Base-by-base conservation (phyloP, 2,329 filamentous ascomycete genomes). In the Alternaria rosae region DNA sequence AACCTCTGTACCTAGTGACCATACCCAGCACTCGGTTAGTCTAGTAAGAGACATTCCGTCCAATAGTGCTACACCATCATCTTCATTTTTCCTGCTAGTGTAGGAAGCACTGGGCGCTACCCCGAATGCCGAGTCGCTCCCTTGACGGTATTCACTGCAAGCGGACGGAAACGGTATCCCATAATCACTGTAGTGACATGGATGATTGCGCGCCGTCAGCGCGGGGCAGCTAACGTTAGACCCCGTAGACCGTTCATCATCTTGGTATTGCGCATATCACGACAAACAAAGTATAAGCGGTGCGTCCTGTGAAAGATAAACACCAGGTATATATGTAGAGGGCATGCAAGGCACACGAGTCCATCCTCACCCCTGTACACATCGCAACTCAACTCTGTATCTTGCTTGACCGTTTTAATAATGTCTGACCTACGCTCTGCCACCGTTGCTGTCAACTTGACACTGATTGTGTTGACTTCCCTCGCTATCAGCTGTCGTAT, bases 371-470 rank as follows among this genome's bases (percentile, higher is more conserved):
- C n/a, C 30, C 38, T 47, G 30, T 15, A 30, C 15, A 17, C 5
- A 28, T 57, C 38, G 25, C 41, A 13, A 26, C 41, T 53, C 26
- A 45, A 21, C n/a, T 47, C 32, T 6, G 21, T 48, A 21, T 42
- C 38, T 38, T n/a, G 35, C 10, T 38, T 17, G 35, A 6, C 35
- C 11, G 9, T 11, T 38, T 5, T 5, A 38, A 38, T 38, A 13
- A 70, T 70, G 67, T 26, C 50, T 21, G 64, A 61, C 51, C 61
- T 68, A 53, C 62, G 61, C 26, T 44, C 68, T 11, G 55, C 64
- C 41, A 71, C 74, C 25, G 38, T 75, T 15, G 69, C 66, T 59
- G 66, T 75, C 28, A 76, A 75, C 57, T 57, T 62, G 17, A 26
- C 69, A n/a, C 53, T 75, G 17, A 70, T 75, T n/a, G 57, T 56